Evolutionary conservation across 2,329 filamentous ascomycete species (phyloP).

Genomic region (Amauroascus verrucosus): DNA sequence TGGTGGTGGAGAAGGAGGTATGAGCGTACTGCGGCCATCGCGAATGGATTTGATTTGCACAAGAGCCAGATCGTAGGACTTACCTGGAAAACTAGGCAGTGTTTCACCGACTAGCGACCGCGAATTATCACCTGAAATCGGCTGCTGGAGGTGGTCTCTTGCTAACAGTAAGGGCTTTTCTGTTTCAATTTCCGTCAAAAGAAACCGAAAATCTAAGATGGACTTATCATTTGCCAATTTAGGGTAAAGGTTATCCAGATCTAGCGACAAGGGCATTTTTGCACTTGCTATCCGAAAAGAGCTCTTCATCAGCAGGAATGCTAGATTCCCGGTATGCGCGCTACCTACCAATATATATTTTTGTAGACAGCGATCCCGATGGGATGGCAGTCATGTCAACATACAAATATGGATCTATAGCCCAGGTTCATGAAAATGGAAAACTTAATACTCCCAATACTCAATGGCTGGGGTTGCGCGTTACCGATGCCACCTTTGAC

Average conservation of each 20-base stretch:
- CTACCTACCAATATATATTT: slow-evolving; percentile 40
- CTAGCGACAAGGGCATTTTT: slow-evolving; percentile 47
- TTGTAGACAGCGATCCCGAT: slow-evolving; percentile 54
- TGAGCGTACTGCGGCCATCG: not conserved
- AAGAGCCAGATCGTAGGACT: not conserved
- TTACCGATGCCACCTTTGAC: slow-evolving; percentile 29
- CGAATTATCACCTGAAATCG: slow-evolving; percentile 35
- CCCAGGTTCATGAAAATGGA: slow-evolving; percentile 45
- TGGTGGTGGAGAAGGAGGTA: slow-evolving; percentile 56
- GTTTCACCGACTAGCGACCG: slow-evolving; percentile 47
- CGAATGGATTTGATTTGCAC: not conserved
- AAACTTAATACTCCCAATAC: slow-evolving; percentile 39
- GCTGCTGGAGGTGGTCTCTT: slow-evolving; percentile 42
- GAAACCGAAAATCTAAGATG: not conserved
- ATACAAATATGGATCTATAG: slow-evolving; percentile 52
- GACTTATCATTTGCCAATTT: not conserved
- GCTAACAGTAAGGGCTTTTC: slow-evolving; percentile 43
- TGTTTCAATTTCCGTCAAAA: not conserved
- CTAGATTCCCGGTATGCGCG: slow-evolving; percentile 18
- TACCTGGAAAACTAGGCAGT: slow-evolving; percentile 40
- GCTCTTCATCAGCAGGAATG: not conserved
- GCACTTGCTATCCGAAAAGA: slow-evolving; percentile 32
- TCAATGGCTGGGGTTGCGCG: slow-evolving; percentile 50
- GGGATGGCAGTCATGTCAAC: slow-evolving; percentile 53
- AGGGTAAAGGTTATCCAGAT: slow-evolving; percentile 58